These are phyloP conservation scores for Phyllachora maydis DNA, from an alignment of 2,329 filamentous ascomycete species.

Conservation along the genomic window DNA sequence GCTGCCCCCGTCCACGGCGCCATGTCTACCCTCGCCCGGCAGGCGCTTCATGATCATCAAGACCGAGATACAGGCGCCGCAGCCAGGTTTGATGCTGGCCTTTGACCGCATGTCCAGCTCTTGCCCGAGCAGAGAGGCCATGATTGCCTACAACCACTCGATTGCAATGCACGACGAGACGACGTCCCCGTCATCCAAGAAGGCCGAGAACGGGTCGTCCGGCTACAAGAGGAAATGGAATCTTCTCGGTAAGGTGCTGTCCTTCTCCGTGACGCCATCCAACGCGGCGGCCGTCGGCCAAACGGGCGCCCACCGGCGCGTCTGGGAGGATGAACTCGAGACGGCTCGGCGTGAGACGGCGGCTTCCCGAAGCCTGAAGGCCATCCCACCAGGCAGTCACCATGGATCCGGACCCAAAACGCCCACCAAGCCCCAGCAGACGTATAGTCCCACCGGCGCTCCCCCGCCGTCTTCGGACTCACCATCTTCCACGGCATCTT, in stretches of 20 bases:
- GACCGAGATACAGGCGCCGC: constrained; percentile 38
- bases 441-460: constrained; percentile 9
- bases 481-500: constrained; percentile 30
- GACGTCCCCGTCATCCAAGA: no score
- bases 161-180: no score
- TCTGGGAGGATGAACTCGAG: constrained; percentile 25
- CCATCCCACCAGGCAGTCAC: no score
- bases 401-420: no score
- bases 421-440: background rate
- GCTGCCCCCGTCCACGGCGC: constrained; percentile 49
- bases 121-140: no score
- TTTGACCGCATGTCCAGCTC: constrained; percentile 22
- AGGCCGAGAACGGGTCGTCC: no score
- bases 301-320: constrained; percentile 7
- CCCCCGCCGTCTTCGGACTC: constrained; percentile 21
- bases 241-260: constrained; percentile 41
- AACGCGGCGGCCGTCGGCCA: constrained; percentile 3
- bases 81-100: constrained; percentile 24
- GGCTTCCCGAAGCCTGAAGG: constrained; percentile 13
- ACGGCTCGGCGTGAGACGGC: constrained; percentile 26
- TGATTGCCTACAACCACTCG: no score
- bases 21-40: constrained; percentile 69
- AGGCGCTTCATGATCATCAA: constrained; percentile 78
- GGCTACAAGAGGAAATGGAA: constrained; percentile 43
- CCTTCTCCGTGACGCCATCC: constrained; percentile 13